Evolutionary conservation across 768 basidiomycete genomes (phyloP).

Genomic region (Termitomyces sp.): DNA sequence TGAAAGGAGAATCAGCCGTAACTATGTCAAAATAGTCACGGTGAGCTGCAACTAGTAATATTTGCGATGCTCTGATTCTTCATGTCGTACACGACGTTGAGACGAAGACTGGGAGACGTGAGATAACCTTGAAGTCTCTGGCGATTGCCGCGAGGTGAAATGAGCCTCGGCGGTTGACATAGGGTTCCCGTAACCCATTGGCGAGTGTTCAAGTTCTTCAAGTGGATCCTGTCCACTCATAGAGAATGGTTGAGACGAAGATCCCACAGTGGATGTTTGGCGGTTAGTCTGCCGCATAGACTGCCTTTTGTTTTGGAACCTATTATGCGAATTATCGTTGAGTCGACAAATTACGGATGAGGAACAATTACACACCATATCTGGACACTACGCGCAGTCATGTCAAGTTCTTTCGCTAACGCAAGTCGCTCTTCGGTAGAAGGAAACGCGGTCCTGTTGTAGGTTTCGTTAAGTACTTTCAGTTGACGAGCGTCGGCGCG

Average conservation of each 20-base stretch:
- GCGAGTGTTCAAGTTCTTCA: conserved; percentile 34
- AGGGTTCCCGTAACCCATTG: conserved; percentile 25
- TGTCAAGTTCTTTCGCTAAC: conserved; percentile 71
- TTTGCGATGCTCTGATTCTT: conserved; percentile 41
- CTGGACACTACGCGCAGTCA: conserved; percentile 82
- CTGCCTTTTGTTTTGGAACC: conserved; percentile 88
- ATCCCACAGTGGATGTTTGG: conserved; percentile 45
- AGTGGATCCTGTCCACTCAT: conserved; percentile 31
- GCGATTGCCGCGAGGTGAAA: conserved; percentile 34
- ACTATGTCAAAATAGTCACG: conserved; percentile 27
- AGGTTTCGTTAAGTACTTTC: conserved; percentile 76
- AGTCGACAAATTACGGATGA: conserved; percentile 10
- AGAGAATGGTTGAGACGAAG: conserved; percentile 43
- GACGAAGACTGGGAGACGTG: conserved; percentile 30
- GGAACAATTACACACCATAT: conserved; percentile 55
- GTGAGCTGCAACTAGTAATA: conserved; percentile 28
- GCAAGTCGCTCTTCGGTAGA: conserved; percentile 82
- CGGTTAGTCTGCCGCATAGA: conserved; percentile 76
- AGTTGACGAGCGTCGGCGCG: conserved; percentile 77
- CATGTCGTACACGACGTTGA: conserved; percentile 39
- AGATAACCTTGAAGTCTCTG: conserved; percentile 30
- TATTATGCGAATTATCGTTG: conserved; percentile 25
- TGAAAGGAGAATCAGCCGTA: conserved; percentile 31
- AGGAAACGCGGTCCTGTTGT: conserved; percentile 78
- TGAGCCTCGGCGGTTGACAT: conserved; percentile 27